These are phyloP conservation scores for Blastocladiella britannica DNA, from an alignment of 192 early-diverging fungal species.

Conservation along the genomic window DNA sequence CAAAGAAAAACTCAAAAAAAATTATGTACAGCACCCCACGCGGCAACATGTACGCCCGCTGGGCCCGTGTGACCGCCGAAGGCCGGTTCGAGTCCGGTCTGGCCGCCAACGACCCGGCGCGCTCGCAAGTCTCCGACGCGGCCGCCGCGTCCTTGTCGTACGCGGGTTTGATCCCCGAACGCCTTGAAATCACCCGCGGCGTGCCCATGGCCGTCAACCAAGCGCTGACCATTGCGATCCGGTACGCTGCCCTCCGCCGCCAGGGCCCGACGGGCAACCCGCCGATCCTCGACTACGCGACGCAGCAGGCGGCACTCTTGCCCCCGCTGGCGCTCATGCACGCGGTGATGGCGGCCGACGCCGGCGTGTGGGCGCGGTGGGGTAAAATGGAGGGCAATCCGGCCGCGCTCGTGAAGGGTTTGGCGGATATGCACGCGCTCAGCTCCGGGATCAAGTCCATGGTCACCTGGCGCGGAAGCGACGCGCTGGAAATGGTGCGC, in stretches of 20 bases:
- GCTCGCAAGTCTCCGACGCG: neutral
- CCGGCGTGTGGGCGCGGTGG: constrained; percentile 11
- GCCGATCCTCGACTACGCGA: constrained; percentile 45
- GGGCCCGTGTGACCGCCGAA: constrained; percentile 28
- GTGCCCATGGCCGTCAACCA: constrained; percentile 19
- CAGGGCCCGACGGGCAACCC: constrained; percentile 32
- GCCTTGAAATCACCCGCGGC: constrained; percentile 22
- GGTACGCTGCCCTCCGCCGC: constrained; percentile 35
- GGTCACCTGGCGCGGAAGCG: constrained; percentile 24
- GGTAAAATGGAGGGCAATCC: constrained; percentile 21
- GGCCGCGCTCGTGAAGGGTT: constrained; percentile 17
- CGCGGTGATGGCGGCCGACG: constrained; percentile 17
- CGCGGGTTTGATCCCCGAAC: constrained; percentile 39
- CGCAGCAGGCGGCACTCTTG: constrained; percentile 34
- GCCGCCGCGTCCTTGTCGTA: constrained; percentile 18
- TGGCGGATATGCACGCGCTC: constrained; percentile 33
- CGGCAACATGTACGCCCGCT: constrained; percentile 31
- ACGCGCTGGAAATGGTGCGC: constrained; percentile 25
- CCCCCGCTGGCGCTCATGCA: constrained; percentile 30
- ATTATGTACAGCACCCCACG: no score
- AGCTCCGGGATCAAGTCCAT: constrained; percentile 31
- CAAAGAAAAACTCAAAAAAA: no score
- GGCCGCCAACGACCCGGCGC: constrained; percentile 16
- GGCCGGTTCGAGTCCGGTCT: constrained; percentile 28
- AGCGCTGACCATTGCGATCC: constrained; percentile 32